Percentiles rank a stretch among this genome's conserved stretches.
Evolutionary conservation across 2,329 filamentous ascomycete genomes (phyloP).

Genomic region (Fusarium sterilihyphosum): DNA sequence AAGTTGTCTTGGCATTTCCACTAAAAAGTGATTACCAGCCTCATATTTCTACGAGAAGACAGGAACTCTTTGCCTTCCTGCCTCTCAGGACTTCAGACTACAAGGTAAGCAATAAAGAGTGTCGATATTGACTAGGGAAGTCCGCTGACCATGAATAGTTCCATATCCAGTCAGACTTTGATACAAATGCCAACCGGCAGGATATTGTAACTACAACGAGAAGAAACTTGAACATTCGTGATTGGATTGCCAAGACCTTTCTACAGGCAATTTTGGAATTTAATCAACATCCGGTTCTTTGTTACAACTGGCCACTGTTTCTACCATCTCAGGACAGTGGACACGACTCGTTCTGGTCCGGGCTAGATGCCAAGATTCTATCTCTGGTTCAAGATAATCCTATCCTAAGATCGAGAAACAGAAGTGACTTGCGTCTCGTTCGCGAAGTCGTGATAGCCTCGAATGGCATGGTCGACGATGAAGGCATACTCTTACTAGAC

Average conservation of each 20-base stretch:
- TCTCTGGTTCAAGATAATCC: background rate
- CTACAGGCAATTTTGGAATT: slow-evolving; percentile 13
- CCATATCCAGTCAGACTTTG: slow-evolving; percentile 31
- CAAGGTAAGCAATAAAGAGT: background rate
- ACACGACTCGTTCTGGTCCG: slow-evolving; percentile 14
- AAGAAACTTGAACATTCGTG: slow-evolving; percentile 10
- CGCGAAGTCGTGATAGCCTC: background rate
- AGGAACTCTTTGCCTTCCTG: slow-evolving; percentile 29
- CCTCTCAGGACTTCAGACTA: slow-evolving; percentile 14
- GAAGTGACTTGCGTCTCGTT: background rate
- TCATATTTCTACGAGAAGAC: background rate
- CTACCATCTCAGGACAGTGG: background rate
- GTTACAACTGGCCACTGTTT: slow-evolving; percentile 25
- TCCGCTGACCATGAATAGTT: slow-evolving; percentile 15
- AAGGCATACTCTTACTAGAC: slow-evolving; percentile 16
- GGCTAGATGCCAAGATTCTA: background rate
- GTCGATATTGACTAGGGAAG: too few species aligned
- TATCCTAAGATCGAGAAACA: background rate
- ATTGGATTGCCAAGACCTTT: background rate
- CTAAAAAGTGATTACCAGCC: background rate
- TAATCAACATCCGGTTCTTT: slow-evolving; percentile 13
- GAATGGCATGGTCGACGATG: background rate
- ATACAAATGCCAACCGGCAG: slow-evolving; percentile 21
- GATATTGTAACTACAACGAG: slow-evolving; percentile 17
- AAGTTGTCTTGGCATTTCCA: slow-evolving; percentile 34